phyloP scores from a whole-genome alignment of 176 grass and related monocot genomes.

The barley (Hordeum vulgare) region MorexV3_pseudomolecules_assembly NC_058518.1:99871469-99871968 shows the following conservation, averaged over 20 bases:
- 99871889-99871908: slow-evolving; percentile 17
- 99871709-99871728: neutral
- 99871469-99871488: too few relatives aligned
- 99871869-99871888: neutral
- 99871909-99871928: neutral
- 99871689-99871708: neutral
- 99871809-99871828: neutral
- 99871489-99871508: too few relatives aligned
- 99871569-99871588: too few relatives aligned
- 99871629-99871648: too few relatives aligned
- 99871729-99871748: neutral
- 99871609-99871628: too few relatives aligned
- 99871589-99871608: too few relatives aligned
- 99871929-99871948: slow-evolving; percentile 4
- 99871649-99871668: too few relatives aligned
- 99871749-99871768: too few relatives aligned
- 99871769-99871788: neutral
- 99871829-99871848: neutral
- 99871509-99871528: too few relatives aligned
- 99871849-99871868: neutral
- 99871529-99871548: too few relatives aligned
- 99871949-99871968: slow-evolving; percentile 12
- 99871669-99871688: too few relatives aligned
- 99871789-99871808: neutral
- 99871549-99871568: too few relatives aligned